Percentiles rank a stretch among this genome's conserved stretches.
Evolutionary conservation across 495 filamentous ascomycete genomes (phyloP).

Genomic region (Apodospora peruviana): DNA sequence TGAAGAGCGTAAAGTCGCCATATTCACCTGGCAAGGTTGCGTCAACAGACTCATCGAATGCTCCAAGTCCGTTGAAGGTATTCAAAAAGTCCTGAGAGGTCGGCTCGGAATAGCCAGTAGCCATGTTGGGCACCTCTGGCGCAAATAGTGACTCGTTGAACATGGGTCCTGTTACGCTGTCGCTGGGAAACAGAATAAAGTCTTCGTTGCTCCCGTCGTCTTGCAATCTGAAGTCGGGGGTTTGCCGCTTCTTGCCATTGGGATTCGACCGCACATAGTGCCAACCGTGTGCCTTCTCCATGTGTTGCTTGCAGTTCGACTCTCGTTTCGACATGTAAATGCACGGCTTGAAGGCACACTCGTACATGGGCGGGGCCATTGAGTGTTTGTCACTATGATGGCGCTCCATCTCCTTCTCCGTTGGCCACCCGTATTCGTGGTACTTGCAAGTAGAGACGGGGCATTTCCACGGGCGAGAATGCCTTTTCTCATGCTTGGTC

Average conservation of each 20-base stretch:
- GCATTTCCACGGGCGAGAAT: slow-evolving; percentile 94
- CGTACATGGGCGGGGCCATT: slow-evolving; percentile 64
- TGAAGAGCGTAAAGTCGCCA: too few species aligned
- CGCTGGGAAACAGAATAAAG: slow-evolving; percentile 27
- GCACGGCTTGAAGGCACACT: slow-evolving; percentile 78
- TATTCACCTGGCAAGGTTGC: too few species aligned
- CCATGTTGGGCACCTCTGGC: slow-evolving; percentile 28
- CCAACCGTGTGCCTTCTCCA: slow-evolving; percentile 96
- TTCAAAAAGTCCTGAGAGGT: slow-evolving; percentile 35
- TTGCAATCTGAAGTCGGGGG: slow-evolving; percentile 14
- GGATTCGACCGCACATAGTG: slow-evolving; percentile 85
- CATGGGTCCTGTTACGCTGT: slow-evolving; percentile 23
- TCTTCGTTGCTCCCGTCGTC: slow-evolving; percentile 18
- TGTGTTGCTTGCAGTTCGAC: slow-evolving; percentile 98
- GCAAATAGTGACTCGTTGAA: slow-evolving; percentile 31
- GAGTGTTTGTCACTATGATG: slow-evolving; percentile 96
- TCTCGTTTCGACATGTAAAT: slow-evolving; percentile 91
- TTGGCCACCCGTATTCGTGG: slow-evolving; percentile 82
- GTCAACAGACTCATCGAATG: too few species aligned
- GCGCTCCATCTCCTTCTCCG: slow-evolving; percentile 93
- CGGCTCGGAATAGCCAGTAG: slow-evolving; percentile 33
- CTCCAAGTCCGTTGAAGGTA: slow-evolving; percentile 26
- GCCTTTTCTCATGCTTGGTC: slow-evolving; percentile 95
- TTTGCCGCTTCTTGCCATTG: slow-evolving; percentile 53
- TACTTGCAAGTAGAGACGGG: slow-evolving; percentile 78